Evolutionary conservation across 768 basidiomycete species (phyloP), one percentile per base, ranked within the genome.

Genomic region (Pseudohyphozyma bogoriensis): DNA sequence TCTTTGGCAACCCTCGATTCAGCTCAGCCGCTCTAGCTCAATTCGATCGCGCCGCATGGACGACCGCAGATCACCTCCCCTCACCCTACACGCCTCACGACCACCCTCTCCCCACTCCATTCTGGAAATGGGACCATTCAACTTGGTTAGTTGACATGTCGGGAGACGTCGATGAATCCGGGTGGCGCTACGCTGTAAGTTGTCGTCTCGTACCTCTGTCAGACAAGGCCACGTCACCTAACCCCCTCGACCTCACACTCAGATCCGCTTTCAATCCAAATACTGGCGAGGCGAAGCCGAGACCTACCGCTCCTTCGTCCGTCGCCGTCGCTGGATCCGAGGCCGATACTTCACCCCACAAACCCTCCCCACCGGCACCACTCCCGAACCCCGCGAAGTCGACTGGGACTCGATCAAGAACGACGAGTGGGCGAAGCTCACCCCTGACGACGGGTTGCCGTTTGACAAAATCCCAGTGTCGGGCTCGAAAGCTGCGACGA

Each of bases 71-170:
- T 0, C 44, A 54, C 60, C 51, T 55, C 4, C n/a, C 50, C 12
- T 42, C 31, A 15, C 55, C 65, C 2, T 66, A 53, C 51, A 62
- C 51, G 10, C 60, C 58, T 1, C 50, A 50, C 26, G 55, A 59
- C 39, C 59, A 53, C 35, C 65, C 65, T 0, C 59, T 58, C 20
- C 57, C 55, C n/a, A 52, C 51, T 15, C 65, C 60, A 0, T 62
- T 59, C 36, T 66, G 65, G 65, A 36, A 35, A 2, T 66, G 65
- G 65, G 53, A 55, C 10, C 55, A 66, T 42, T 36, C 33, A 9
- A 57, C 62, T 11, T 66, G 62, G 47, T 59, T 66, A 58, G 58
- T 66, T 10, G 65, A 66, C 46, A 62, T 62, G 58, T 37, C 46
- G 16, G 60, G 58, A 22, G 65, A 66, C 55, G 44, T 47, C n/a